A percentile compares a stretch with the other conserved stretches of the same genome.
These are phyloP conservation scores for Aureobasidium sp. DNA, from an alignment of 2,329 filamentous ascomycete species.

Conservation along the genomic window DNA sequence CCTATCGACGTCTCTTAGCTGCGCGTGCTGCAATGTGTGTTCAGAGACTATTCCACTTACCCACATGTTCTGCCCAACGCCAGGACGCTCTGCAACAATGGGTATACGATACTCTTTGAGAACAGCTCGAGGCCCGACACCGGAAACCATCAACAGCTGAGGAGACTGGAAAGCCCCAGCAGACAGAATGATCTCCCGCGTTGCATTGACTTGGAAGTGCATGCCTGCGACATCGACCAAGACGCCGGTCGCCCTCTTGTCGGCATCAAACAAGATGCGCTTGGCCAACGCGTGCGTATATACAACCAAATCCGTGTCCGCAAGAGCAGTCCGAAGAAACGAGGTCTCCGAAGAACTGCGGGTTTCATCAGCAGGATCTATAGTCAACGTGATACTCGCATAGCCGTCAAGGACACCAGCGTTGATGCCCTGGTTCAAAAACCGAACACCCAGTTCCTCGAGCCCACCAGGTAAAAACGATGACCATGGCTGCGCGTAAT, in stretches of 20 bases:
- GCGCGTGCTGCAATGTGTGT: background rate
- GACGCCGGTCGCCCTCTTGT: constrained; percentile 25
- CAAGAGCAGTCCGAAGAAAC: constrained; percentile 23
- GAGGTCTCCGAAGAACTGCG: constrained; percentile 24
- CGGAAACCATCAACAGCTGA: background rate
- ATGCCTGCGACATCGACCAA: constrained; percentile 22
- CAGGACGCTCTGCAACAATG: constrained; percentile 22
- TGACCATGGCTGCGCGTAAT: constrained; percentile 24
- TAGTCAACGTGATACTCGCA: constrained; percentile 20
- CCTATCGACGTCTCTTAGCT: background rate
- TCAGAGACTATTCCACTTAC: constrained; percentile 19
- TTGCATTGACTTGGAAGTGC: constrained; percentile 24
- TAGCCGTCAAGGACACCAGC: constrained; percentile 21
- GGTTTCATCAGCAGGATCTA: constrained; percentile 23
- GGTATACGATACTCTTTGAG: constrained; percentile 2
- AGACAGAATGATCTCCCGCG: constrained; percentile 28
- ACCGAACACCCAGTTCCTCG: constrained; percentile 23
- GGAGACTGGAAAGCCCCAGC: constrained; percentile 22
- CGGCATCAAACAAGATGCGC: background rate
- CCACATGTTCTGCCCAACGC: constrained; percentile 27
- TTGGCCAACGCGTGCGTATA: constrained; percentile 30
- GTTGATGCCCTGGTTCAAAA: constrained; percentile 24
- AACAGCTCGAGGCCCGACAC: background rate
- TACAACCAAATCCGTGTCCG: constrained; percentile 25
- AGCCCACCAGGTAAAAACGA: constrained; percentile 25